Base-by-base conservation (phyloP, 2,329 filamentous ascomycete species). In the Fusarium sp. region DNA sequence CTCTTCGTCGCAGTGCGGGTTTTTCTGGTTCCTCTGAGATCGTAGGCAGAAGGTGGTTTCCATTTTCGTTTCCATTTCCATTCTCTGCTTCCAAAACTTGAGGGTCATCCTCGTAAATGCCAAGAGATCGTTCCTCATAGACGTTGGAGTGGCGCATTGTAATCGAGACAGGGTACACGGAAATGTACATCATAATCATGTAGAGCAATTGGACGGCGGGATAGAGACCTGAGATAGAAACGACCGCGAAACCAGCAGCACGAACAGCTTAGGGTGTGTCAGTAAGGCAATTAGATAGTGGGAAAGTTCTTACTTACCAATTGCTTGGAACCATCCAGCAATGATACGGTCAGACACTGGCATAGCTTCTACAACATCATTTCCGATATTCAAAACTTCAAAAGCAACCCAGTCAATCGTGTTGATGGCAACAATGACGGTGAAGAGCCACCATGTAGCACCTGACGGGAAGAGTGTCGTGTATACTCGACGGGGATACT, bases 131-230 rank as follows among this genome's bases (percentile, higher is more conserved):
- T 75, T 93, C 91, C 78, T 93, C 91, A 77, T 93, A 93, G 35
- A 92, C 89, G 76, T 93, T 93, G 42, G 91, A 91, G 77, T 91
- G 89, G 33, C 91, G 87, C 81, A 91, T 88, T 2, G 88, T 90
- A 65, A 91, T 89, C 31, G 88, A 86, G 28, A 91, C 86, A 0
- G 90, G 90, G 67, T 90, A 91, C 6, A 86, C 88, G 2, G 89
- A 89, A 45, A 91, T 88, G 78, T 91, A 92, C 88, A 91, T 91
- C 83, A 91, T 90, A 61, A 91, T 85, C 18, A 91, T 83, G 73
- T 90, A 91, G 5, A 89, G 80, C 1, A 91, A 84, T 66, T 91
- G 87, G 6, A 91, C 82, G 5, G 88, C 89, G 11, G 90, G 88
- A 42, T 86, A 87, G 6, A 87, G 82, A 3, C 85, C 82, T 7